Base-by-base conservation (phyloP, 2,329 filamentous ascomycete species). In the Chaetomiaceae sp. region DNA sequence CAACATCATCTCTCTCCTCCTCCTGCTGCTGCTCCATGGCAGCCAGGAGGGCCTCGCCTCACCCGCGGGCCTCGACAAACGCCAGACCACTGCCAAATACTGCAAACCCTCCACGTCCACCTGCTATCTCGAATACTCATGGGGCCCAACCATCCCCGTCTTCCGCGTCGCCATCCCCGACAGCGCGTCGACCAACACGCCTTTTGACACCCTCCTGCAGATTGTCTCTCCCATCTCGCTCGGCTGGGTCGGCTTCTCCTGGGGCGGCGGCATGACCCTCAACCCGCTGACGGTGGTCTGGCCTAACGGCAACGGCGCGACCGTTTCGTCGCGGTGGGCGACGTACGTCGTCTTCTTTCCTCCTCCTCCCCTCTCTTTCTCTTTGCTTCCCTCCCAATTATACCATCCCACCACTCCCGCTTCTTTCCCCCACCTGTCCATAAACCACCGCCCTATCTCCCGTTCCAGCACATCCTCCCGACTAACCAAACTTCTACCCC, bases 211-310 rank as follows among this genome's bases (percentile, higher is more conserved):
- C 0, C 58, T 70, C 1, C 50, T 71, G n/a, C 66, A 70, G 51
- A 67, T 70, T 27, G 56, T 65, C 7, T 62, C 68, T 0, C 68
- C 68, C 2, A 59, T 60, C 14, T 53, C 60, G 1, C 63, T 65
- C 47, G 65, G 64, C 8, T 71, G 68, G 68, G 66, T 64, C 2
- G 68, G 68, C 5, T 65, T 70, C 31, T 58, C 67, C 1, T 71
- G 68, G 68, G 68, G 67, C 23, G 68, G 68, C 2, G 62, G 63
- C n/a, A 71, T 70, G 68, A 65, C 65, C 2, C 63, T 64, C 33
- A 68, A 68, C 21, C 68, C 68, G 17, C 59, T 71, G 14, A 66
- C 67, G 3, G 58, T 70, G 14, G 66, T 61, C 2, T 71, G 68
- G 68, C 61, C 66, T 8, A 68, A 68, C 54, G 67, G 63, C 31